Evolutionary conservation across 345 rosid genomes (phyloP).

Genomic region (Moricandia moricandioides): DNA sequence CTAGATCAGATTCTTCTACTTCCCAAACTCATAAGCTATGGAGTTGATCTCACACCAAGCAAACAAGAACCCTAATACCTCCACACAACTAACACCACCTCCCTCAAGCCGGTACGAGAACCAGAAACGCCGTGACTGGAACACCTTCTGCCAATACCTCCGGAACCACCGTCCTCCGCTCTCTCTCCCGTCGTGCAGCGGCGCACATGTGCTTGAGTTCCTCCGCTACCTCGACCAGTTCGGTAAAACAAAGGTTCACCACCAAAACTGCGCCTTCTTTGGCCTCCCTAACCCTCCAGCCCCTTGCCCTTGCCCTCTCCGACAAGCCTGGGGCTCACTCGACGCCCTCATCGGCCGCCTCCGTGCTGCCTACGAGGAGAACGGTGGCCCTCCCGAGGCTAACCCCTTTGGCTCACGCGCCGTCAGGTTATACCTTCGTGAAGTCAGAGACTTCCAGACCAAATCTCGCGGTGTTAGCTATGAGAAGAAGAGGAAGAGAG

Average conservation of each 20-base stretch:
- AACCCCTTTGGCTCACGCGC: slow-evolving; percentile 42
- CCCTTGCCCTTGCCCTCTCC: slow-evolving; percentile 39
- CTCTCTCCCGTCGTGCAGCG: slow-evolving; percentile 39
- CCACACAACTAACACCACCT: slow-evolving; percentile 28
- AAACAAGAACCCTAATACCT: slow-evolving; percentile 32
- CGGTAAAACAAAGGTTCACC: slow-evolving; percentile 39
- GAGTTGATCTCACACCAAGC: slow-evolving; percentile 43
- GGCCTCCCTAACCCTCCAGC: slow-evolving; percentile 41
- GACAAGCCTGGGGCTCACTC: slow-evolving; percentile 42
- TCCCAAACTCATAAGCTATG: slow-evolving; percentile 30
- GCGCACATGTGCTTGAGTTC: slow-evolving; percentile 42
- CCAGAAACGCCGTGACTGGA: slow-evolving; percentile 45
- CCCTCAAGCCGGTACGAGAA: slow-evolving; percentile 46
- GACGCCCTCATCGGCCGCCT: slow-evolving; percentile 42
- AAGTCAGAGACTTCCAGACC: slow-evolving; percentile 40
- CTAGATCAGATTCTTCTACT: slow-evolving; percentile 17
- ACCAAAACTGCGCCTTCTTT: slow-evolving; percentile 35
- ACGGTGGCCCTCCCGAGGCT: slow-evolving; percentile 41
- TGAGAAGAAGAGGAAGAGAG: slow-evolving; percentile 47
- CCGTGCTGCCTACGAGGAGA: slow-evolving; percentile 40
- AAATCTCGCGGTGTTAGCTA: slow-evolving; percentile 40
- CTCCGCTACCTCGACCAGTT: slow-evolving; percentile 41
- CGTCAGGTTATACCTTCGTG: slow-evolving; percentile 37
- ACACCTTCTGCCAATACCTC: slow-evolving; percentile 40
- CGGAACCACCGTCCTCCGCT: slow-evolving; percentile 43